These are phyloP conservation scores for Didymella sp. DNA, from an alignment of 2,329 filamentous ascomycete species.

Conservation along the genomic window DNA sequence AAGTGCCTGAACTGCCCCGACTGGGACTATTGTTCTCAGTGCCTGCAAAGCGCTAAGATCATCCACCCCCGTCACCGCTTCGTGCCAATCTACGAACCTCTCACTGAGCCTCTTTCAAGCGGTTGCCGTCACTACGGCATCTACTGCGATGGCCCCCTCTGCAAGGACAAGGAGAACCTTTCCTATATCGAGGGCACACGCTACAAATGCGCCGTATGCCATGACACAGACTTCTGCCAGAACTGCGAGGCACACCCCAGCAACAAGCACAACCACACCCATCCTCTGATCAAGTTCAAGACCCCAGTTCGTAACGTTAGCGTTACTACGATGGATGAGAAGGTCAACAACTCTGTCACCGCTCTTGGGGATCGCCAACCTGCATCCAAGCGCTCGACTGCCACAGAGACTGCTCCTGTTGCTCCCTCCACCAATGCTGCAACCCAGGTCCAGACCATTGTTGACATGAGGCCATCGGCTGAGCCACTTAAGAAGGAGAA, in stretches of 20 bases:
- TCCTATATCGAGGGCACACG: constrained; percentile 79
- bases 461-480: constrained; percentile 65
- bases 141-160: constrained; percentile 93
- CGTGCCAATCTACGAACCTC: constrained; percentile 80
- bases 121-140: constrained; percentile 77
- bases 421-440: constrained; percentile 60
- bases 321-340: constrained; percentile 83
- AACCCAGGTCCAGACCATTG: constrained; percentile 70
- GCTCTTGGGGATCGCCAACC: constrained; percentile 73
- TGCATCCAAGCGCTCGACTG: constrained; percentile 53
- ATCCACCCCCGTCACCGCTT: constrained; percentile 88
- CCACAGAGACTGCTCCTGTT: constrained; percentile 59
- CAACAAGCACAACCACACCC: constrained; percentile 91
- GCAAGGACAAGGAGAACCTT: constrained; percentile 64
- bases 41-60: constrained; percentile 69
- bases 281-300: constrained; percentile 96
- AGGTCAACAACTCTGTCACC: constrained; percentile 69
- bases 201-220: constrained; percentile 97
- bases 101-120: constrained; percentile 57
- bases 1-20: constrained; percentile 98
- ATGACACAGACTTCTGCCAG: constrained; percentile 94
- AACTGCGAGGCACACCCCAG: constrained; percentile 87
- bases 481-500: constrained; percentile 53
- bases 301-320: constrained; percentile 87
- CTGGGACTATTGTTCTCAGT: constrained; percentile 91